Conservation (phyloP, 2,329 filamentous ascomycete genomes). For the Nectriaceae sp. region DNA sequence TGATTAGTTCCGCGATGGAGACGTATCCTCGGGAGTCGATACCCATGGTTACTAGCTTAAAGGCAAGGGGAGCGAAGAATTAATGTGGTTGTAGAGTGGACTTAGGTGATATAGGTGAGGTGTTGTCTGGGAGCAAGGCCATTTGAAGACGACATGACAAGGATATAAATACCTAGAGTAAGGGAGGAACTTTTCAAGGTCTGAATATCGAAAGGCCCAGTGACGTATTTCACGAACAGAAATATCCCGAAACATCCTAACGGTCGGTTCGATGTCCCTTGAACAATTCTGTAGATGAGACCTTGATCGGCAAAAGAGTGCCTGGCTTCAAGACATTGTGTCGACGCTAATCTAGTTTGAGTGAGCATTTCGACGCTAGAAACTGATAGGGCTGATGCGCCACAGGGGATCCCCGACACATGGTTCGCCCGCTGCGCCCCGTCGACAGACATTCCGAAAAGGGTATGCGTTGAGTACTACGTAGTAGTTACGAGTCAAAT, state of each 20-base stretch:
- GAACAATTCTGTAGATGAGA: neutral
- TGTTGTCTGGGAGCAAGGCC: too few relatives aligned
- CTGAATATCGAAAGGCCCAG: neutral
- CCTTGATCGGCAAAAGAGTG: neutral
- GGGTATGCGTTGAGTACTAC: too few relatives aligned
- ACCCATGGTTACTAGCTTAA: conserved; percentile 2
- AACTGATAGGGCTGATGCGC: conserved; percentile 1
- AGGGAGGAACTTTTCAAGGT: neutral
- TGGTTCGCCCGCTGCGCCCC: too few relatives aligned
- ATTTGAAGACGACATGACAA: neutral
- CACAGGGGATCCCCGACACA: neutral
- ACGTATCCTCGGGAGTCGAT: conserved; percentile 23
- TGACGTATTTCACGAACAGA: neutral
- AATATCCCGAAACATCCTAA: neutral
- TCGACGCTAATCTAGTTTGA: conserved; percentile 3
- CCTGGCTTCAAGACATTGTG: neutral
- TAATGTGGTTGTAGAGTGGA: neutral
- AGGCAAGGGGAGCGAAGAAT: too few relatives aligned
- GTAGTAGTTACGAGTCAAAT: too few relatives aligned
- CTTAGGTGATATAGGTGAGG: too few relatives aligned
- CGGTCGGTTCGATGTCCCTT: neutral
- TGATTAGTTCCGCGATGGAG: conserved; percentile 42
- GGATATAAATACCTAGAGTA: neutral
- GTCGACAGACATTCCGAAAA: too few relatives aligned
- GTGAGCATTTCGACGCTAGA: conserved; percentile 17